Percentiles rank a stretch among this genome's conserved stretches.
These are phyloP conservation scores for Cordyceps fumosorosea DNA, from an alignment of 2,329 filamentous ascomycete genomes.

Conservation along the genomic window DNA sequence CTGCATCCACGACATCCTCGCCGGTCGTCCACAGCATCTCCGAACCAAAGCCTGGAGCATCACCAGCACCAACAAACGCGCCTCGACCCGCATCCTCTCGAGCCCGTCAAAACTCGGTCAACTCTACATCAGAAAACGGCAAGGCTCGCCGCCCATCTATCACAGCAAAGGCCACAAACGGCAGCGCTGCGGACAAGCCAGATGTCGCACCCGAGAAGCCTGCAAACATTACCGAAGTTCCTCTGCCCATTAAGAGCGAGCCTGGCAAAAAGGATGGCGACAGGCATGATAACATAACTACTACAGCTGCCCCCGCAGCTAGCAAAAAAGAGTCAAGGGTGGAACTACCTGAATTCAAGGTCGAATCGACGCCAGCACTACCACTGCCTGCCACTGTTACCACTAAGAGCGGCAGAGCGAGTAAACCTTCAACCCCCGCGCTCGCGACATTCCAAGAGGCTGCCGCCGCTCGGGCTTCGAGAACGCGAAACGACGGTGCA, in stretches of 20 bases:
- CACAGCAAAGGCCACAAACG: slow-evolving; percentile 55
- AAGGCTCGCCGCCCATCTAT: slow-evolving; percentile 52
- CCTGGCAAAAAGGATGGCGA: slow-evolving; percentile 28
- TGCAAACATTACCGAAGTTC: slow-evolving; percentile 45
- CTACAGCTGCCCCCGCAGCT: slow-evolving; percentile 16
- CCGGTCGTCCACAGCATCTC: slow-evolving; percentile 64
- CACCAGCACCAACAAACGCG: slow-evolving; percentile 51
- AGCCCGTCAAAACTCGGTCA: slow-evolving; percentile 67
- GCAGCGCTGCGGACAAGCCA: slow-evolving; percentile 29
- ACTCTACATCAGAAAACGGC: slow-evolving; percentile 49
- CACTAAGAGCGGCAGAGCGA: slow-evolving; percentile 59
- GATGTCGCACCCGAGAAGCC: slow-evolving; percentile 32
- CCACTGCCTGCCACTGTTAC: slow-evolving; percentile 42
- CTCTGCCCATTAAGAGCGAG: slow-evolving; percentile 26
- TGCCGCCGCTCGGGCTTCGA: slow-evolving; percentile 46
- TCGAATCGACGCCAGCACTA: slow-evolving; percentile 39
- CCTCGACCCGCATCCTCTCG: slow-evolving; percentile 62
- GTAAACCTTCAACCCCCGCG: slow-evolving; percentile 60
- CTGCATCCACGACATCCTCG: slow-evolving; percentile 68
- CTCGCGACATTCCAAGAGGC: slow-evolving; percentile 53
- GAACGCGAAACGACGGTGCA: slow-evolving; percentile 36
- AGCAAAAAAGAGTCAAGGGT: slow-evolving; percentile 38
- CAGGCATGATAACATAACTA: slow-evolving; percentile 20
- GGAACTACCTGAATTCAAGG: slow-evolving; percentile 31
- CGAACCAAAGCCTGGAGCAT: slow-evolving; percentile 50